Evolutionary conservation across 2,329 filamentous ascomycete genomes (phyloP).

Genomic region (Colletotrichum gigasporum): DNA sequence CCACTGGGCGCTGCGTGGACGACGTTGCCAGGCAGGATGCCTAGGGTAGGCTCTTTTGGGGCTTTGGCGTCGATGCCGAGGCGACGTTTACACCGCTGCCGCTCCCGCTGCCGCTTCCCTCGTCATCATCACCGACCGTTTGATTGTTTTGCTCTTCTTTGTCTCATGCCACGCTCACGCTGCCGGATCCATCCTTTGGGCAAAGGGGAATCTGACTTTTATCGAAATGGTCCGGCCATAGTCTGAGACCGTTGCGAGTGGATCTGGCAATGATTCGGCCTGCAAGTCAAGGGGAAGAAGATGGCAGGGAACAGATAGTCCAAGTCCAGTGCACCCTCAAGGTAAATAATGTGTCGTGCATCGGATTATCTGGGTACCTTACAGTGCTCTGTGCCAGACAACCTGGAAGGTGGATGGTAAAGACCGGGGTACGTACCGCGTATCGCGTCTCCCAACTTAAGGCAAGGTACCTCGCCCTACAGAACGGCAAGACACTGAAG

Average conservation of each 20-base stretch:
- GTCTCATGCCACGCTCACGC: conserved; percentile 4
- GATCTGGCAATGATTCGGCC: conserved; percentile 14
- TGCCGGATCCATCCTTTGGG: background rate
- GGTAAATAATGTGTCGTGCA: background rate
- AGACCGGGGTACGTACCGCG: too few relatives aligned
- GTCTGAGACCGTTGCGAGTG: conserved; percentile 21
- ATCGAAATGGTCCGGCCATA: conserved; percentile 16
- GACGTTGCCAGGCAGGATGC: conserved; percentile 7
- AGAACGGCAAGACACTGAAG: too few relatives aligned
- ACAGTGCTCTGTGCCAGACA: too few relatives aligned
- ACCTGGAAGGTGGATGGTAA: too few relatives aligned
- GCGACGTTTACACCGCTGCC: conserved; percentile 18
- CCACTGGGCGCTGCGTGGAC: conserved; percentile 9
- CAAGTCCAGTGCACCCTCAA: background rate
- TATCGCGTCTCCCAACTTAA: too few relatives aligned
- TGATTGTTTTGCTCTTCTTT: conserved; percentile 14
- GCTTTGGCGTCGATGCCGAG: conserved; percentile 10
- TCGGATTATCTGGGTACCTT: too few relatives aligned
- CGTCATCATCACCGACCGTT: conserved; percentile 9
- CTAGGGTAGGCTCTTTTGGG: background rate
- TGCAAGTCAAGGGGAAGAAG: conserved; percentile 13
- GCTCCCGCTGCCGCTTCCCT: too few relatives aligned
- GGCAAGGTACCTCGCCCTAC: too few relatives aligned
- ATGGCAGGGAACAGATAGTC: background rate
- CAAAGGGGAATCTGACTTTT: conserved; percentile 25